phyloP scores from a whole-genome alignment of 352 stramenopile genomes.

The Phytophthora crassamura region DNA sequence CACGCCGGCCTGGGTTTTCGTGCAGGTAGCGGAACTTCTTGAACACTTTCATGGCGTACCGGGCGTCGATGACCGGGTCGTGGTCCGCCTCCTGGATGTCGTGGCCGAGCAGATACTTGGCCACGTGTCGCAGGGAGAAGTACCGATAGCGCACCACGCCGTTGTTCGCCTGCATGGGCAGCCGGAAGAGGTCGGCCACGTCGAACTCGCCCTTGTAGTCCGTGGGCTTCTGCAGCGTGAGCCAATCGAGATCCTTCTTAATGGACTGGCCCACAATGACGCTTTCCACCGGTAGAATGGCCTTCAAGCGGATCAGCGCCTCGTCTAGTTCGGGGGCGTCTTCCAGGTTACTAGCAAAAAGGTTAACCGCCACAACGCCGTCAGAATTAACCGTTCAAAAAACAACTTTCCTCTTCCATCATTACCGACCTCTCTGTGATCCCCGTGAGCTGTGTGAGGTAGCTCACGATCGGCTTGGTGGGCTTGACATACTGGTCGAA shows the following conservation, averaged over 20 bases:
- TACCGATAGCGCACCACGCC: constrained; percentile 84
- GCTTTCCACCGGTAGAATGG: constrained; percentile 76
- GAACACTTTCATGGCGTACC: constrained; percentile 92
- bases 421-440: constrained; percentile 74
- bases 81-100: constrained; percentile 88
- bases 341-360: constrained; percentile 59
- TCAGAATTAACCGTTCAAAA: neutral
- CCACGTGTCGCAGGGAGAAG: constrained; percentile 86
- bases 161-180: constrained; percentile 77
- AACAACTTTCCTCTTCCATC: neutral
- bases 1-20: constrained; percentile 73
- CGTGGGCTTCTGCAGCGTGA: constrained; percentile 76
- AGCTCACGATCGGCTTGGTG: constrained; percentile 87
- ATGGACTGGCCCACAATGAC: constrained; percentile 94
- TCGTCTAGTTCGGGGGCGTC: constrained; percentile 73
- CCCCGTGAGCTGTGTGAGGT: constrained; percentile 92
- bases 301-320: constrained; percentile 78
- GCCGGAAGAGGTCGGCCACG: constrained; percentile 84
- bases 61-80: constrained; percentile 86
- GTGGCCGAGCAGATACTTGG: constrained; percentile 82
- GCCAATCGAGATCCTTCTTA: constrained; percentile 93
- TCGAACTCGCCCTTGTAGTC: constrained; percentile 91
- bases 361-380: neutral
- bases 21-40: constrained; percentile 87
- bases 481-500: constrained; percentile 91